These are phyloP conservation scores for Sporothrix brunneoviolacea DNA, from an alignment of 2,329 filamentous ascomycete species.

Conservation along the genomic window DNA sequence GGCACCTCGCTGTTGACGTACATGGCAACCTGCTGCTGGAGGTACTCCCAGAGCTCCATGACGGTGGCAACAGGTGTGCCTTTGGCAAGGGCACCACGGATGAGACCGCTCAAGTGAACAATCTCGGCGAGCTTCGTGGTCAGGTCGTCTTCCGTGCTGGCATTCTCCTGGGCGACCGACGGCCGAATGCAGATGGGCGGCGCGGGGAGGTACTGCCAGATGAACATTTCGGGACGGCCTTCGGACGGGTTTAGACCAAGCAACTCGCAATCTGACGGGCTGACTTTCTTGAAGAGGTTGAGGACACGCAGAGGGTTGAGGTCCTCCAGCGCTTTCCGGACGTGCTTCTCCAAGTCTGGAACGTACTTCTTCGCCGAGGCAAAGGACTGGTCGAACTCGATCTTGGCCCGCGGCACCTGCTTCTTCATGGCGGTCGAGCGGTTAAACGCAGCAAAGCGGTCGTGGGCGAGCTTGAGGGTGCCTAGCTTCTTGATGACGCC, in stretches of 20 bases:
- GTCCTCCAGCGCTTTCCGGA: slow-evolving; percentile 90
- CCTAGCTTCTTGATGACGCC: slow-evolving; percentile 88
- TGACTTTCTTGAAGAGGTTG: slow-evolving; percentile 86
- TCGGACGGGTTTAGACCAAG: slow-evolving; percentile 81
- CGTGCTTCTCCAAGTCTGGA: slow-evolving; percentile 79
- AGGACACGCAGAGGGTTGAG: slow-evolving; percentile 82
- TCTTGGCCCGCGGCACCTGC: slow-evolving; percentile 71
- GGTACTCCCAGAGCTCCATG: slow-evolving; percentile 97
- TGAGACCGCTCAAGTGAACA: slow-evolving; percentile 81
- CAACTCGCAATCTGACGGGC: slow-evolving; percentile 79
- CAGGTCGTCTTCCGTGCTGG: slow-evolving; percentile 92
- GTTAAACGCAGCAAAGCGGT: slow-evolving; percentile 85
- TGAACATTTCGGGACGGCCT: slow-evolving; percentile 88
- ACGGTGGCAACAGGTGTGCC: slow-evolving; percentile 82
- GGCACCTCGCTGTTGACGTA: slow-evolving; percentile 97
- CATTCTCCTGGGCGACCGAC: slow-evolving; percentile 85
- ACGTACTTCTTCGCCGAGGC: slow-evolving; percentile 69
- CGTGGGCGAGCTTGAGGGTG: slow-evolving; percentile 88
- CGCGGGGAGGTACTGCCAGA: slow-evolving; percentile 94
- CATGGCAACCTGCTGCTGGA: slow-evolving; percentile 92
- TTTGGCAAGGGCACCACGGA: slow-evolving; percentile 73
- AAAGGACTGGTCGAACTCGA: slow-evolving; percentile 81
- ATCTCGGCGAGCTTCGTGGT: slow-evolving; percentile 97
- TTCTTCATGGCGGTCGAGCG: slow-evolving; percentile 84
- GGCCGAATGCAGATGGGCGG: slow-evolving; percentile 91